Percentiles rank a stretch among this genome's conserved stretches.
phyloP scores from a whole-genome alignment of 441 rosid species.

The Viola pubescens region DNA sequence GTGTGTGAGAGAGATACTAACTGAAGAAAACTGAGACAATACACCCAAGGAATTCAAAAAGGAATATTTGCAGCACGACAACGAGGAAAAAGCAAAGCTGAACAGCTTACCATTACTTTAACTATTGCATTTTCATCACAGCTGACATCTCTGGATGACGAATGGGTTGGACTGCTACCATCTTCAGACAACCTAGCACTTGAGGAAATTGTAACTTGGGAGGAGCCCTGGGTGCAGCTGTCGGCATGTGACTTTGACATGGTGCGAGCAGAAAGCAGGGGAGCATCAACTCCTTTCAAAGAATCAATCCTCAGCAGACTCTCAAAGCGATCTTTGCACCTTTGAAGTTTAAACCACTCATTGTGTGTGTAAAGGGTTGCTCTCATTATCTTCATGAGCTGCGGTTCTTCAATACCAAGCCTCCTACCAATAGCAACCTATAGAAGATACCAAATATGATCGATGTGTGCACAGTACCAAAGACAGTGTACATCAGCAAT shows the following conservation, averaged over 20 bases:
- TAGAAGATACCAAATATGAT: conserved; percentile 2
- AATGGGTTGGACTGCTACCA: conserved; percentile 64
- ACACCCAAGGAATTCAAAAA: too few relatives aligned
- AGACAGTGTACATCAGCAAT: too few relatives aligned
- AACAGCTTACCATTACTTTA: conserved; percentile 76
- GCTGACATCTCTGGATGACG: conserved; percentile 48
- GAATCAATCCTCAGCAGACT: conserved; percentile 60
- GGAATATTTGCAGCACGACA: too few relatives aligned
- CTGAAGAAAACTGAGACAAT: too few relatives aligned
- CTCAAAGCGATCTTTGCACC: conserved; percentile 88
- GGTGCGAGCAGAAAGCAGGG: conserved; percentile 41
- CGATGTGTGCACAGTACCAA: not conserved
- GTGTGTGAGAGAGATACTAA: too few relatives aligned
- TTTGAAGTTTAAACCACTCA: conserved; percentile 91
- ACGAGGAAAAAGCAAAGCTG: too few relatives aligned
- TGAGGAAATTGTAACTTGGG: conserved; percentile 63
- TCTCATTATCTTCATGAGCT: conserved; percentile 80
- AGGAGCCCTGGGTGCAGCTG: conserved; percentile 64
- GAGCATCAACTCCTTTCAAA: conserved; percentile 57
- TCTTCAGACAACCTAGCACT: conserved; percentile 63
- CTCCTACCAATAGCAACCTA: conserved; percentile 73
- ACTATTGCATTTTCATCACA: conserved; percentile 86
- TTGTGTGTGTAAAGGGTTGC: conserved; percentile 73
- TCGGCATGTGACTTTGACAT: conserved; percentile 51
- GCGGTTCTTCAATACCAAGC: conserved; percentile 84